Base-by-base conservation (phyloP, 1,139 yeast genomes). In the Entelexis sorbosivorans region DNA sequence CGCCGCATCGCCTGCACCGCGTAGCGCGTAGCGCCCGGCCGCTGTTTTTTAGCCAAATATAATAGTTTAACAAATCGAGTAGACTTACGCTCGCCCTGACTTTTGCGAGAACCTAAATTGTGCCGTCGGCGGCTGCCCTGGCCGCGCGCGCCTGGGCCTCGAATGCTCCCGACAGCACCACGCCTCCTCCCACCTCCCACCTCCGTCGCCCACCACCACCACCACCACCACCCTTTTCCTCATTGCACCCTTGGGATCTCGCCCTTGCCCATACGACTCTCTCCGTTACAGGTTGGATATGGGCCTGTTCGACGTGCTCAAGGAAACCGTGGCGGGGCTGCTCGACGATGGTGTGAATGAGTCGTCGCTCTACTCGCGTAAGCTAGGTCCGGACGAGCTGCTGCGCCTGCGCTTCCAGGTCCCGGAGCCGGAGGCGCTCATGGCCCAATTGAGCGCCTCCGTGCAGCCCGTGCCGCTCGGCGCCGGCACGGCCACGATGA, bases 401-500 rank as follows among this genome's bases (percentile, higher is more conserved):
- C 82, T 88, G 61, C 77, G 87, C 59, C 67, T 69, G 42, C 81
- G 78, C 53, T 82, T 77, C 69, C 74, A 74, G 29, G 71, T 89
- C 11, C 96, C 97, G 1, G 79, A 76, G 43, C 74, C 74, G 1
- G 95, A 91, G 63, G 66, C 72, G 2, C 73, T 87, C 14, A 61
- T 84, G 50, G 80, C 77, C 55, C 86, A 83, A 60, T 76, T 79
- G 11, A 75, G 80, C 16, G 93, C 83, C 0, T 94, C 85, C 63
- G 68, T 87, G 2, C 71, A 79, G 5, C 65, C 78, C 34, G 71
- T 76, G 24, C 73, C 76, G 29, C 49, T 51, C 31, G 55, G 48
- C 20, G 49, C 48, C 20, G 47, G 50, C 44, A 44, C 52, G 9
- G 42, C 35, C 20, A 9, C 44, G 3, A 34, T 33, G 28, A 22